Conservation (phyloP, 306 rosid genomes). For the Pterocarpus santalinus region DNA sequence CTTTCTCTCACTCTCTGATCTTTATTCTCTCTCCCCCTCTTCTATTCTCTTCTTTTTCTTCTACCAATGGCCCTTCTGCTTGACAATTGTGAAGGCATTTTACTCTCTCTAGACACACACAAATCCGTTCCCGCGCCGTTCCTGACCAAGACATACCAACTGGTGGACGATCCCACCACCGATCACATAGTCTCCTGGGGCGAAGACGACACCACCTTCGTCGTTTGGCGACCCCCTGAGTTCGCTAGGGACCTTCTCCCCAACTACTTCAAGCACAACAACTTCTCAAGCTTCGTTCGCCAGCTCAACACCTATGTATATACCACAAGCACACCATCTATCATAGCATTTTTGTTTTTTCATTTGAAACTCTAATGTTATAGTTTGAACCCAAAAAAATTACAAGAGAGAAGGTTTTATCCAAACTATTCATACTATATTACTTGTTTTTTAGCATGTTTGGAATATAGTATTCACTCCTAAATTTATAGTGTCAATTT, state of each 20-base stretch:
- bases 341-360: too few species aligned
- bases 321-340: too few species aligned
- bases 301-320: slow-evolving; percentile 84
- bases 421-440: too few species aligned
- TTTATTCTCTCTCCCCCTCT: too few species aligned
- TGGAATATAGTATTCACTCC: too few species aligned
- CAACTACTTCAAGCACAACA: slow-evolving; percentile 85
- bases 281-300: slow-evolving; percentile 86
- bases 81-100: slow-evolving; percentile 67
- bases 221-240: slow-evolving; percentile 89
- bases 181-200: slow-evolving; percentile 92
- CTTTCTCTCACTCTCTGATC: too few species aligned
- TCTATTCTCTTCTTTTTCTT: too few species aligned
- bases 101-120: slow-evolving; percentile 78
- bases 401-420: too few species aligned
- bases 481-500: too few species aligned
- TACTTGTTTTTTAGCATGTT: too few species aligned
- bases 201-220: slow-evolving; percentile 76
- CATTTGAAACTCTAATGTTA: too few species aligned
- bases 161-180: slow-evolving; percentile 75
- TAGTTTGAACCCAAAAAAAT: too few species aligned
- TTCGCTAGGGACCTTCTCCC: slow-evolving; percentile 86
- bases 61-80: slow-evolving; percentile 67
- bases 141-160: slow-evolving; percentile 79
- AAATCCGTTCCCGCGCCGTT: slow-evolving; percentile 84